Base-by-base conservation (phyloP, 805 yeast genomes). In the Maudiozyma serrabonitensis region DNA sequence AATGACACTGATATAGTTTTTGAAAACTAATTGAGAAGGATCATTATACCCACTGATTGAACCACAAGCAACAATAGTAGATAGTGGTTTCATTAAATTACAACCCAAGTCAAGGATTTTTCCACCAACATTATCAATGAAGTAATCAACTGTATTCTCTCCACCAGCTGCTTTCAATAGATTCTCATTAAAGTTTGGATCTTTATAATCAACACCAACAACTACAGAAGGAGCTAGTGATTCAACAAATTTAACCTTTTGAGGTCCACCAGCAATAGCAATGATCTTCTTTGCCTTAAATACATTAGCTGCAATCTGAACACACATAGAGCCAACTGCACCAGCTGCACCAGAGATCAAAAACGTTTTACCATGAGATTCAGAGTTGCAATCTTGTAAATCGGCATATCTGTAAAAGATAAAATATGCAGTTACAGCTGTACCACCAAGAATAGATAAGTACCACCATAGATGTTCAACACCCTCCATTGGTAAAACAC, bases 311-410 rank as follows among this genome's bases (percentile, higher is more conserved):
- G 85, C 81, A 12, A 82, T 60, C 61, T 81, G 86, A 19, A 80
- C 76, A 45, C 71, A 76, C 45, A 73, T 65, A 25, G 79, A 73
- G 13, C 87, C 87, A n/a, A 82, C 82, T n/a, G 86, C 85, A 52
- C 88, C 88, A 7, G 82, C 75, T 13, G 87, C 87, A 50, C 85
- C 87, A 18, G 82, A 75, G 43, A 82, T 68, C 43, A 80, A 64
- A 54, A 78, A 69, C 7, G 72, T 68, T 57, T 80, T 79, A 26
- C 66, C 69, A 28, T 63, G 26, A 21, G 42, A 68, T 28, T 61
- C 62, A 26, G 64, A 68, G 23, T 71, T 71, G 19, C 66, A 64
- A 46, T 63, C 69, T 48, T 66, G 60, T 50, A 79, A 62, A 43
- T 71, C 64, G n/a, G 80, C 81, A 49, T 78, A 71, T 39, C 73